Conservation (phyloP, 495 filamentous ascomycete species). For the Rusavskia elegans region DNA sequence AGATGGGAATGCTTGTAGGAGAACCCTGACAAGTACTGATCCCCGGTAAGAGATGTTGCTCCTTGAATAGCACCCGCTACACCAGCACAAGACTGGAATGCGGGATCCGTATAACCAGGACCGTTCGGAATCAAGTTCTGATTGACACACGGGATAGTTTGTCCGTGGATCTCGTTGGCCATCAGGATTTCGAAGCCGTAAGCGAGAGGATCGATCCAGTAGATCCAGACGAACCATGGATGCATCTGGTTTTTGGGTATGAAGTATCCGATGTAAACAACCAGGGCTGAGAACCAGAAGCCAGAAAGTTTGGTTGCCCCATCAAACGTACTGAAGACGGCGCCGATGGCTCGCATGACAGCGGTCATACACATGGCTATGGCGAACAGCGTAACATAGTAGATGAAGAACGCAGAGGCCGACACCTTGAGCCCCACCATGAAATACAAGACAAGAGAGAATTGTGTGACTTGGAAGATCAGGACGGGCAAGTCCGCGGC, state of each 20-base stretch:
- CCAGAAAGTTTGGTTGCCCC: slow-evolving; percentile 59
- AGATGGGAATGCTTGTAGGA: slow-evolving; percentile 30
- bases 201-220: slow-evolving; percentile 53
- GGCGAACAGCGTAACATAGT: slow-evolving; percentile 53
- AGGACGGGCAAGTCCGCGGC: slow-evolving; percentile 54
- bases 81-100: slow-evolving; percentile 34
- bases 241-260: slow-evolving; percentile 51
- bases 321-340: slow-evolving; percentile 54
- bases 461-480: slow-evolving; percentile 44
- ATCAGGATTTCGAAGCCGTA: slow-evolving; percentile 60
- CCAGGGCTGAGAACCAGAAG: slow-evolving; percentile 20
- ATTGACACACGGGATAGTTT: slow-evolving; percentile 30
- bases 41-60: slow-evolving; percentile 23
- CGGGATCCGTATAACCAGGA: slow-evolving; percentile 12
- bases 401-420: slow-evolving; percentile 59
- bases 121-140: slow-evolving; percentile 34
- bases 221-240: slow-evolving; percentile 65
- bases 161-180: slow-evolving; percentile 46
- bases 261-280: slow-evolving; percentile 70
- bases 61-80: slow-evolving; percentile 32
- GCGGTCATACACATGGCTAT: slow-evolving; percentile 52
- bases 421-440: slow-evolving; percentile 46
- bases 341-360: slow-evolving; percentile 63
- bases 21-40: slow-evolving; percentile 31
- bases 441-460: slow-evolving; percentile 54